phyloP scores from a whole-genome alignment of 225 moss, liverwort and hornwort species.

The Anthoceros angustus region DNA sequence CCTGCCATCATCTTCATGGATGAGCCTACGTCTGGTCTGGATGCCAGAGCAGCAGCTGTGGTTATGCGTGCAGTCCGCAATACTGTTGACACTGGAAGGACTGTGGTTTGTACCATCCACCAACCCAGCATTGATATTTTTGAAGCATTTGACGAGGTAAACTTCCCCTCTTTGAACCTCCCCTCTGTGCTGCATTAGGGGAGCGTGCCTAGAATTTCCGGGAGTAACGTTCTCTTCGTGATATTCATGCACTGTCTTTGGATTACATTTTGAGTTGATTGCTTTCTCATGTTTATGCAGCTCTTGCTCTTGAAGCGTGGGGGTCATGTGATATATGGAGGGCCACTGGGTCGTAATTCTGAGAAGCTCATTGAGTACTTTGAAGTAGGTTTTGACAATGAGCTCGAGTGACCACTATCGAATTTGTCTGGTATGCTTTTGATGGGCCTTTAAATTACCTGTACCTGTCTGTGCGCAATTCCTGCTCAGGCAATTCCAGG shows the following conservation, averaged over 20 bases:
- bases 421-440: background rate
- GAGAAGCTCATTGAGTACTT: constrained; percentile 16
- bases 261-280: too few species aligned
- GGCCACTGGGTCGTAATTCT: constrained; percentile 17
- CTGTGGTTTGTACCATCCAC: constrained; percentile 8
- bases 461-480: too few species aligned
- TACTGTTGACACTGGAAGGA: constrained; percentile 1
- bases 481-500: background rate
- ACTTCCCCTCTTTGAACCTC: background rate
- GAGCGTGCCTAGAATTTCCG: background rate
- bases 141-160: constrained; percentile 6
- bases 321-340: constrained; percentile 21
- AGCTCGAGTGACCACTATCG: too few species aligned
- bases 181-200: background rate
- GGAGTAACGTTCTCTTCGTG: background rate
- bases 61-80: constrained; percentile 6
- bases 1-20: constrained; percentile 6
- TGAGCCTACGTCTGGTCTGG: constrained; percentile 4
- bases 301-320: constrained; percentile 23
- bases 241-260: background rate
- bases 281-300: background rate
- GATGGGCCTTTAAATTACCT: background rate
- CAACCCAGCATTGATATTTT: constrained; percentile 9
- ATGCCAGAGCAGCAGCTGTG: constrained; percentile 5
- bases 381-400: constrained; percentile 4